phyloP scores from a whole-genome alignment of 352 stramenopile genomes.

The Globisporangium iwayamae region DNA sequence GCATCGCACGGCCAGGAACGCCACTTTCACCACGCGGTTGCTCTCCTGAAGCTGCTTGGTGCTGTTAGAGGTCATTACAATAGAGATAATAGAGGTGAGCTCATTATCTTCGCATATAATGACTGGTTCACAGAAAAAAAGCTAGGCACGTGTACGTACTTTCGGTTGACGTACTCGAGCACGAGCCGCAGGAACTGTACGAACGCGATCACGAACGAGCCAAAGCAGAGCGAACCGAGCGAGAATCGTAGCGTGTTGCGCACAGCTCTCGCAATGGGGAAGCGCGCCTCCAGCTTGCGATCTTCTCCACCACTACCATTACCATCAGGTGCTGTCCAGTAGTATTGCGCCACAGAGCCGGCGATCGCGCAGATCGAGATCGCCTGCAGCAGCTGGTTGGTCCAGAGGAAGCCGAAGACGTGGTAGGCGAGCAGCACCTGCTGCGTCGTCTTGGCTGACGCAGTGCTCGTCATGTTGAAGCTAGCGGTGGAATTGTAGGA shows the following conservation, averaged over 20 bases:
- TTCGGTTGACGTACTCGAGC: constrained; percentile 93
- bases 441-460: constrained; percentile 43
- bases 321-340: constrained; percentile 75
- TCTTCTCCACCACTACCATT: constrained; percentile 26
- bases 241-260: constrained; percentile 85
- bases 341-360: constrained; percentile 89
- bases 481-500: constrained; percentile 26
- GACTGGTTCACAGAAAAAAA: not conserved
- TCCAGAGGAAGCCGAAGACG: constrained; percentile 97
- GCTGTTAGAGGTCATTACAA: constrained; percentile 21
- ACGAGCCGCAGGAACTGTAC: constrained; percentile 94
- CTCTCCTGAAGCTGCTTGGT: constrained; percentile 69
- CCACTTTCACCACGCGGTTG: constrained; percentile 81
- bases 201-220: constrained; percentile 95
- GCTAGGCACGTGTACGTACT: constrained; percentile 43
- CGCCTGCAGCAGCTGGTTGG: constrained; percentile 93
- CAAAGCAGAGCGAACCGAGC: constrained; percentile 94
- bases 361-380: constrained; percentile 94
- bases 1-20: constrained; percentile 79
- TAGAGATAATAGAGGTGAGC: not conserved
- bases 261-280: constrained; percentile 62
- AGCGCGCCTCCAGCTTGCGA: constrained; percentile 43
- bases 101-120: not conserved
- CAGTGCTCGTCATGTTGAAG: constrained; percentile 22
- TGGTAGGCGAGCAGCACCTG: constrained; percentile 66